Base-by-base conservation (phyloP, 306 rosid species). In the Carpinus fangiana region DNA sequence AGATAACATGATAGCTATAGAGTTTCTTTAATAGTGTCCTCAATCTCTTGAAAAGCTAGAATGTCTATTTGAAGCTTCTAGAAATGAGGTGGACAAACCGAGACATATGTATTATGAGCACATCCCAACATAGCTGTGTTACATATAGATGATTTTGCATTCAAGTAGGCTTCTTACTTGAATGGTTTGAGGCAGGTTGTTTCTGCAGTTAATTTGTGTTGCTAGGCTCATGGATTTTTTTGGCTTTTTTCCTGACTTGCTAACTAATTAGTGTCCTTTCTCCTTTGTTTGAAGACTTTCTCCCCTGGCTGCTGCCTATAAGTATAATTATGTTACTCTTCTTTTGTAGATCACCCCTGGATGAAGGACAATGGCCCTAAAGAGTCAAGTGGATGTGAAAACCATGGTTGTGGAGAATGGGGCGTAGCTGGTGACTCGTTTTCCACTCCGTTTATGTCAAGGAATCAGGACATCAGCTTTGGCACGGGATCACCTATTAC, bases 381-480 rank as follows among this genome's bases (percentile, higher is more conserved):
- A 82, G 89, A 76, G 48, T 83, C 23, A 51, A 82, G 80, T 75
- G 87, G 54, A 81, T 73, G 70, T 78, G 80, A 69, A 70, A 80
- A 54, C 51, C 68, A 14, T 73, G 76, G 77, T 85, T 73, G 52
- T 69, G 70, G 79, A 65, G 87, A 78, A 66, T 82, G 84, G 87
- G 81, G 81, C 73, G 85, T 79, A 77, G 87, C 82, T 28, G 78
- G 80, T 54, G 73, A 87, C 84, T 89, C 93, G 61, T 88, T 89
- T 79, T 89, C 90, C 74, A 48, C 88, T 55, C 72, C 91, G 53
- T 87, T 91, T 74, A 91, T 91, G 88, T 88, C 96, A 61, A 88
- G 92, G 84, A 87, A 81, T 86, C 89, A 81, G 71, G 98, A 93
- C 84, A 82, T 91, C 78, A 93, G 97, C 82, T 93, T 93, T 72